A percentile compares a stretch with the other conserved stretches of the same genome.
phyloP scores from a whole-genome alignment of 2,329 filamentous ascomycete species.

The Aspergillus felis region DNA sequence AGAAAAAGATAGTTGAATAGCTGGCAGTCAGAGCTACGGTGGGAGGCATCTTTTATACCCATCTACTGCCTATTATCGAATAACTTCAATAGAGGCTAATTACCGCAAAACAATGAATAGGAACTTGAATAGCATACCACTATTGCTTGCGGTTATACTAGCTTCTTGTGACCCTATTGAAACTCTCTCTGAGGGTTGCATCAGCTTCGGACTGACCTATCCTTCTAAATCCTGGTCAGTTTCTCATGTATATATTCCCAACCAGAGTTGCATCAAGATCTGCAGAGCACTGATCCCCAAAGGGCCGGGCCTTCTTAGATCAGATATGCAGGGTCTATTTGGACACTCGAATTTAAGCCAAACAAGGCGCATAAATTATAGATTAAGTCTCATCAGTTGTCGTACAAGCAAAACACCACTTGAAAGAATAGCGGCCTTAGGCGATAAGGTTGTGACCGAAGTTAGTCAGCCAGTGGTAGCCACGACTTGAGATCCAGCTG shows the following conservation, averaged over 20 bases:
- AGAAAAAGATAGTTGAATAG: neutral
- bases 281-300: neutral
- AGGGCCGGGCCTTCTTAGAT: neutral
- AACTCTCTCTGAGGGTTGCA: neutral
- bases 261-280: neutral
- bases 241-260: neutral
- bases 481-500: constrained; percentile 8
- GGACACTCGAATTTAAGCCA: neutral
- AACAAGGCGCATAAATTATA: neutral
- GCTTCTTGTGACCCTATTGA: neutral
- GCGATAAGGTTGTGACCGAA: constrained; percentile 2
- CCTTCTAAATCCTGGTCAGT: neutral
- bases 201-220: neutral
- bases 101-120: neutral
- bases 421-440: constrained; percentile 6
- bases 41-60: neutral
- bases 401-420: neutral
- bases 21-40: neutral
- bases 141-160: neutral
- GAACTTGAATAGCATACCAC: neutral
- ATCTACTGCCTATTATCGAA: neutral
- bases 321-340: neutral
- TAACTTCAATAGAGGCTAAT: too few relatives aligned
- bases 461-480: constrained; percentile 17
- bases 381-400: neutral